Evolutionary conservation across 768 basidiomycete genomes (phyloP), one percentile per base, ranked within the genome.

Genomic region (Podaxis pistillaris): DNA sequence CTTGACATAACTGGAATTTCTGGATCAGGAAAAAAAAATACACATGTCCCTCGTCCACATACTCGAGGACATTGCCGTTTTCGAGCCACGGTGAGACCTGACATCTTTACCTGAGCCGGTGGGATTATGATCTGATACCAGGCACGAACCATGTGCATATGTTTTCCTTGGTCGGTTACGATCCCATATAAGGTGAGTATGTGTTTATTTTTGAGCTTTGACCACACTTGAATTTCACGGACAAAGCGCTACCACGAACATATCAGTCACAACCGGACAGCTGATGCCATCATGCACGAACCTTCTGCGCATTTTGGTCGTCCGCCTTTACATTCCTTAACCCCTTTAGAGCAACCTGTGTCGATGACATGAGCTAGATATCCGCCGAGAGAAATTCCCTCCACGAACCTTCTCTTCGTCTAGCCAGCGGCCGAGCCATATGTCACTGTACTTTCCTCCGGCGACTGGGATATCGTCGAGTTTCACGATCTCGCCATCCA

Each of bases 31-130:
- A n/a, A 41, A 12, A 33, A 37, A 46, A 22, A 8, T 7, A 50
- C 33, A 44, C 51, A 24, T 11, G 38, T 26, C 15, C 12, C 54
- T 38, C 22, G 9, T 38, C 26, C 19, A 66, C 77, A 60, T 68
- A 84, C 86, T 81, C 79, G 0, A 81, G 73, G 19, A 85, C 79
- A 67, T 86, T 83, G 46, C 83, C 84, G 65, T 85, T 79, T 38
- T 78, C 75, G 73, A 86, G 84, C 86, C 86, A 87, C 4, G 85
- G 83, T 9, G 86, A 86, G 36, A 87, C 84, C 84, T 86, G 54
- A 19, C n/a, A n/a, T 46, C 44, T n/a, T 46, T n/a, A 11, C 6
- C 4, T 22, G 11, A 11, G 3, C 24, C 3, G 30, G n/a, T 9
- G 4, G 5, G 40, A 4, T 5, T 3, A 15, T 19, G 4, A 30